These are phyloP conservation scores for Alternaria infectoria DNA, from an alignment of 2,329 filamentous ascomycete genomes.

Conservation along the genomic window DNA sequence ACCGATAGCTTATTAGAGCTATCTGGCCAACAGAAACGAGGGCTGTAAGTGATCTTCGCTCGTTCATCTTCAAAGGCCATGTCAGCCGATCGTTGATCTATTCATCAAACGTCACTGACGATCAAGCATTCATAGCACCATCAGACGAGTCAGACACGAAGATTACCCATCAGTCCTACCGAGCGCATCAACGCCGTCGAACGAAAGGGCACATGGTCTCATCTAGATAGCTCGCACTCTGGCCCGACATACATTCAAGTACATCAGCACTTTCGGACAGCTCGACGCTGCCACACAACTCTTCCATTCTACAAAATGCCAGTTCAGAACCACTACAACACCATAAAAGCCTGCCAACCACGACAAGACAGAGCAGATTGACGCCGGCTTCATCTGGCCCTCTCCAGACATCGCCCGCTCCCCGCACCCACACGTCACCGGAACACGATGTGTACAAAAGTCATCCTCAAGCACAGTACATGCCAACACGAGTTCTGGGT, in stretches of 20 bases:
- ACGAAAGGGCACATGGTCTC: not conserved
- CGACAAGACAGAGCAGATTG: not conserved
- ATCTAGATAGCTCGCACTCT: not conserved
- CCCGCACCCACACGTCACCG: not conserved
- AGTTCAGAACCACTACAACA: not conserved
- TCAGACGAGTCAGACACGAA: not conserved
- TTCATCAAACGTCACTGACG: not conserved
- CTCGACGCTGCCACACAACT: not conserved
- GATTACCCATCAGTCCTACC: not conserved
- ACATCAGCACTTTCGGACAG: not conserved
- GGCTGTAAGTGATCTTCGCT: not conserved
- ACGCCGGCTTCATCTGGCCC: not conserved
- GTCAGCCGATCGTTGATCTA: not conserved
- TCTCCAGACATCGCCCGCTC: not conserved
- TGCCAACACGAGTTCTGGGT: slow-evolving; percentile 29
- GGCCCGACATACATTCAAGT: not conserved
- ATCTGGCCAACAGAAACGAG: not conserved
- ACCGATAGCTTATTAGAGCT: not conserved
- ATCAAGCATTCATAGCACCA: not conserved
- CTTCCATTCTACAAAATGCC: not conserved
- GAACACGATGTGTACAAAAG: slow-evolving; percentile 28
- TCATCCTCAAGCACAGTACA: slow-evolving; percentile 27
- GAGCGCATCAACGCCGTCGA: not conserved
- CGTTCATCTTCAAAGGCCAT: no score
- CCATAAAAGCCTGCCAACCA: not conserved